Conservation (phyloP, 2,329 filamentous ascomycete species). For the Fusarium nanum region DNA sequence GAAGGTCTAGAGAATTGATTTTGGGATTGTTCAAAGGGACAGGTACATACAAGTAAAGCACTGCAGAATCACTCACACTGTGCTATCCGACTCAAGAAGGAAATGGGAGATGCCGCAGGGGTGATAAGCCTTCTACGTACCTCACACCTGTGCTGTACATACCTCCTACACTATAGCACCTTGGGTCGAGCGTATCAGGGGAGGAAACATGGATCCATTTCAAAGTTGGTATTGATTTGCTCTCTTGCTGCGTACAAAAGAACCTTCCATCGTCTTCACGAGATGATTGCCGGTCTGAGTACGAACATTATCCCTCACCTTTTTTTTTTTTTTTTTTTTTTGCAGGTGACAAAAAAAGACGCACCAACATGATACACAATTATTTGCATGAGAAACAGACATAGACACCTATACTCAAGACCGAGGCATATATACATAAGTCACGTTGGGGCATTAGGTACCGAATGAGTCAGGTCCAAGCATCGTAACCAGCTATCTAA, state of each 20-base stretch:
- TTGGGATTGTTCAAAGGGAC: not conserved
- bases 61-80: constrained; percentile 17
- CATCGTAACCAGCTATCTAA: not conserved
- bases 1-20: not conserved
- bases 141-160: not conserved
- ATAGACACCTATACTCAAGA: not conserved
- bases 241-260: not conserved
- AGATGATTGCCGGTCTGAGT: not conserved
- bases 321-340: not conserved
- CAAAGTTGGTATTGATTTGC: not conserved
- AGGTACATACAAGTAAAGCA: constrained; percentile 5
- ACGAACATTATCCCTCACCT: not conserved
- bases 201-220: constrained; percentile 5
- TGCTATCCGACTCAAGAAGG: not conserved
- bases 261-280: not conserved
- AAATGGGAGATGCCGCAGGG: constrained; percentile 25
- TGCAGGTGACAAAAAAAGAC: not conserved
- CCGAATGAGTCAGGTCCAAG: constrained; percentile 10
- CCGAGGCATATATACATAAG: not conserved
- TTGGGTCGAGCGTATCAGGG: not conserved
- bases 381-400: not conserved
- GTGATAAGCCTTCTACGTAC: constrained; percentile 22
- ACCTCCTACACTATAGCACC: not conserved
- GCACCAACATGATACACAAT: not conserved
- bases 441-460: not conserved